Conservation (phyloP, 495 filamentous ascomycete species). For the Penicillium maclennaniae region DNA sequence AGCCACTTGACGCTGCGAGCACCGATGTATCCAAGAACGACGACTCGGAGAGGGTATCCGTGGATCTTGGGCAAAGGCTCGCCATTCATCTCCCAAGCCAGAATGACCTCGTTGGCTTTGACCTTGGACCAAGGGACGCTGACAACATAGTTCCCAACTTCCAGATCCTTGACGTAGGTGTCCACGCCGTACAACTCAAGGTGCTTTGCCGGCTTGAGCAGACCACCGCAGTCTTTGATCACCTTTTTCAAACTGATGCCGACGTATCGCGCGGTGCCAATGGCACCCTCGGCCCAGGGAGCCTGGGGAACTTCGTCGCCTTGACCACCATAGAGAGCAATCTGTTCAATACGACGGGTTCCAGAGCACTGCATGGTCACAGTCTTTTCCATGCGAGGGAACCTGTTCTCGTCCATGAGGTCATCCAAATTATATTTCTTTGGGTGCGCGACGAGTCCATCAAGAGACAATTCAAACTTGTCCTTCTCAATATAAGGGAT, state of each 20-base stretch:
- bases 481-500: constrained; percentile 58
- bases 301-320: constrained; percentile 68
- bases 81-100: constrained; percentile 71
- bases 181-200: constrained; percentile 63
- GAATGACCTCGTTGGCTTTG: constrained; percentile 59
- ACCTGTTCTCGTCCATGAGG: constrained; percentile 51
- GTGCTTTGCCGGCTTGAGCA: constrained; percentile 52
- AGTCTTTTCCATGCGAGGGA: constrained; percentile 51
- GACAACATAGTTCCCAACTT: constrained; percentile 61
- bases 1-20: constrained; percentile 44
- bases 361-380: constrained; percentile 66
- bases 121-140: constrained; percentile 63
- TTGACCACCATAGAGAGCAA: constrained; percentile 57
- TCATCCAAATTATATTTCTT: constrained; percentile 52
- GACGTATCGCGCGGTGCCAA: constrained; percentile 58
- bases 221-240: constrained; percentile 62
- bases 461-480: constrained; percentile 48
- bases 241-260: constrained; percentile 63
- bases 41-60: constrained; percentile 57
- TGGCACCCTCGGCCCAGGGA: constrained; percentile 64
- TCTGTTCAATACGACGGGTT: constrained; percentile 67
- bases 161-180: constrained; percentile 62
- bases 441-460: constrained; percentile 54
- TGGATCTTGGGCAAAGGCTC: constrained; percentile 62
- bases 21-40: constrained; percentile 61